These are phyloP conservation scores for Pseudopediastrum boryanum DNA, from an alignment of 139 green algal genomes.

Conservation along the genomic window DNA sequence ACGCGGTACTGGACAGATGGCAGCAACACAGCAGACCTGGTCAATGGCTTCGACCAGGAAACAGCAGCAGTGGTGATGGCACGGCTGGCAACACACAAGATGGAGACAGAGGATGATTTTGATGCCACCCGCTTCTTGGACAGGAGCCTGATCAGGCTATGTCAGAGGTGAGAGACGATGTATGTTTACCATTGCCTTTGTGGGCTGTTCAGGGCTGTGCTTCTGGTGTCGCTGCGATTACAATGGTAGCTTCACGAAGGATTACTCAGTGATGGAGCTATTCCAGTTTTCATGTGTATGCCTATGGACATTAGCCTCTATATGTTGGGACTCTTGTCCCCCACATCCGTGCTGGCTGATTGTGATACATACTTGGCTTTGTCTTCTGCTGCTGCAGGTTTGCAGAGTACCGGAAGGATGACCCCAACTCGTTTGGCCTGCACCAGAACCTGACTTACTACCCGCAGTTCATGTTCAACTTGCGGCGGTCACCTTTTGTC, in stretches of 20 bases:
- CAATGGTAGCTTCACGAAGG: no score
- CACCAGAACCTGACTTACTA: conserved; percentile 88
- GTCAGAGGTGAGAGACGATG: conserved; percentile 29
- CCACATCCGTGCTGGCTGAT: no score
- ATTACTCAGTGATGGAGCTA: no score
- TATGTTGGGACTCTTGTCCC: no score
- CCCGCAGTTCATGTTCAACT: conserved; percentile 99
- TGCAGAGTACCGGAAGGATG: conserved; percentile 84
- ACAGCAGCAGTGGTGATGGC: conserved; percentile 90
- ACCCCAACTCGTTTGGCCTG: conserved; percentile 92
- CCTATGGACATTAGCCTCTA: no score
- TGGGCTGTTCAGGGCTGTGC: no score
- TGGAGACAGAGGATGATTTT: conserved; percentile 97
- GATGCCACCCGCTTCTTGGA: conserved; percentile 96
- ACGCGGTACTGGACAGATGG: conserved; percentile 85
- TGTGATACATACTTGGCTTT: neutral
- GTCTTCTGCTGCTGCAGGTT: conserved; percentile 44
- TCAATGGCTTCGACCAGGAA: conserved; percentile 96
- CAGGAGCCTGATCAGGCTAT: conserved; percentile 81
- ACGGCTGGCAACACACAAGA: conserved; percentile 82
- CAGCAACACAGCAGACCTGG: conserved; percentile 70
- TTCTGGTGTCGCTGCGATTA: no score
- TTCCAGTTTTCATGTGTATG: no score
- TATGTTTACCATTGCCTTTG: no score
- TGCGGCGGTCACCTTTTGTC: conserved; percentile 93